Conservation (phyloP, 495 filamentous ascomycete species). For the Aspergillus diversus region DNA sequence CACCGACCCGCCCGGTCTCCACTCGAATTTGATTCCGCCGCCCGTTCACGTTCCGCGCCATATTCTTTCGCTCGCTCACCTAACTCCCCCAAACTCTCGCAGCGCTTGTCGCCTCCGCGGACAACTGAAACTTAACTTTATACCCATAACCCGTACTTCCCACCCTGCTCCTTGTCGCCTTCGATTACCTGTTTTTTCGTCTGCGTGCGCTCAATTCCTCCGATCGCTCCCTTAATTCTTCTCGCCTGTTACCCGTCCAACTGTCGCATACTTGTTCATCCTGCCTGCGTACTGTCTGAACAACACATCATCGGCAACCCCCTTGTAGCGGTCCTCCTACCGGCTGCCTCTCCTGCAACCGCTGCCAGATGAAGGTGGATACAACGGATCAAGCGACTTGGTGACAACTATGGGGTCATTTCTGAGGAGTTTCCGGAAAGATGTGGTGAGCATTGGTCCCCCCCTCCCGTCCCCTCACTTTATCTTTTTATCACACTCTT, state of each 20-base stretch:
- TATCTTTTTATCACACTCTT: conserved; percentile 3
- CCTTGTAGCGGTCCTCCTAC: conserved; percentile 18
- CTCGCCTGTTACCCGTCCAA: background rate
- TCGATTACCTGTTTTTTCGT: conserved; percentile 7
- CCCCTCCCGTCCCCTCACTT: background rate
- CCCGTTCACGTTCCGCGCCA: conserved; percentile 33
- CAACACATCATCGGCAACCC: conserved; percentile 14
- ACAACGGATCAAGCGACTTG: conserved; percentile 27
- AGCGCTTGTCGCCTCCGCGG: conserved; percentile 17
- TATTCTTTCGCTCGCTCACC: conserved; percentile 25
- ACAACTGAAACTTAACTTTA: conserved; percentile 21
- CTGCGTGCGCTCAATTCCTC: conserved; percentile 1
- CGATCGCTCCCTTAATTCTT: conserved; percentile 8
- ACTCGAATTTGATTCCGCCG: conserved; percentile 29
- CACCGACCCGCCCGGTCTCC: conserved; percentile 19
- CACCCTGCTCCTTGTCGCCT: conserved; percentile 19
- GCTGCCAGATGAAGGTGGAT: conserved; percentile 41
- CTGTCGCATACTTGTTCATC: conserved; percentile 20
- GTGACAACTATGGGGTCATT: conserved; percentile 50
- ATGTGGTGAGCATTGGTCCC: conserved; percentile 40
- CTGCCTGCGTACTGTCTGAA: conserved; percentile 17
- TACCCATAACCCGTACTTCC: conserved; percentile 6
- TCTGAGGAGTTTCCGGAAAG: conserved; percentile 43
- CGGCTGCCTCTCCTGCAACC: conserved; percentile 25
- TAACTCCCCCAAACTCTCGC: conserved; percentile 15